Evolutionary conservation across 768 basidiomycete species (phyloP).

Genomic region (Ramaria sp.): DNA sequence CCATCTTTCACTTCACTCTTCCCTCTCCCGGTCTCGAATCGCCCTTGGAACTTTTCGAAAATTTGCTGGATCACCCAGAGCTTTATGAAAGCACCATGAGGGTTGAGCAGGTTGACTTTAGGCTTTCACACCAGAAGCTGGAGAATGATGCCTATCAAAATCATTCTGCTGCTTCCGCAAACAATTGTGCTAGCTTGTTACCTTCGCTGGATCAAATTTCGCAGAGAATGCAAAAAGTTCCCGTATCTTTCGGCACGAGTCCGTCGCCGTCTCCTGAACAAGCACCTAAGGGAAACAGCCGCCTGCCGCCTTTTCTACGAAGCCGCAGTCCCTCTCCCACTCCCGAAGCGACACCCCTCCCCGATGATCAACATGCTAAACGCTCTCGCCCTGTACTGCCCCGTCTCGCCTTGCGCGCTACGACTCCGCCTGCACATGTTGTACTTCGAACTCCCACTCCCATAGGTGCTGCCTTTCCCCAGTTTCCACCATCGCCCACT

Average conservation of each 20-base stretch:
- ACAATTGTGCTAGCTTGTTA: slow-evolving; percentile 48
- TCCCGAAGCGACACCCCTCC: not conserved
- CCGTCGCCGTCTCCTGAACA: not conserved
- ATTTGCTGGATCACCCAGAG: slow-evolving; percentile 22
- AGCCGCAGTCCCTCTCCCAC: slow-evolving; percentile 15
- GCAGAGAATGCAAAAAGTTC: slow-evolving; percentile 36
- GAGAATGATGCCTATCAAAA: not conserved
- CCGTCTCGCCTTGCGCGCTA: slow-evolving; percentile 13
- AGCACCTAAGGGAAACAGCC: slow-evolving; percentile 10
- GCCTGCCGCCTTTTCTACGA: slow-evolving; percentile 18
- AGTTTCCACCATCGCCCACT: slow-evolving; percentile 24
- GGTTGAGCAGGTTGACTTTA: slow-evolving; percentile 63
- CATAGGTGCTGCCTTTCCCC: slow-evolving; percentile 20
- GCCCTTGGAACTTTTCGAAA: slow-evolving; percentile 49
- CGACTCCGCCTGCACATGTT: slow-evolving; percentile 23
- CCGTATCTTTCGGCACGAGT: not conserved
- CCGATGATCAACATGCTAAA: not conserved
- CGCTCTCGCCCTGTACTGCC: not conserved
- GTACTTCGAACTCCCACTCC: slow-evolving; percentile 26
- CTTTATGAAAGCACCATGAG: slow-evolving; percentile 25
- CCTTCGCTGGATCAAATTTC: slow-evolving; percentile 75
- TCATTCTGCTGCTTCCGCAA: too few species aligned
- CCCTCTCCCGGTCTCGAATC: slow-evolving; percentile 60
- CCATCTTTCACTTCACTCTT: slow-evolving; percentile 56
- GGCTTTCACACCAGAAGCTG: slow-evolving; percentile 11